Conservation (phyloP, 306 rosid genomes). For the Castanospermum australe region DNA sequence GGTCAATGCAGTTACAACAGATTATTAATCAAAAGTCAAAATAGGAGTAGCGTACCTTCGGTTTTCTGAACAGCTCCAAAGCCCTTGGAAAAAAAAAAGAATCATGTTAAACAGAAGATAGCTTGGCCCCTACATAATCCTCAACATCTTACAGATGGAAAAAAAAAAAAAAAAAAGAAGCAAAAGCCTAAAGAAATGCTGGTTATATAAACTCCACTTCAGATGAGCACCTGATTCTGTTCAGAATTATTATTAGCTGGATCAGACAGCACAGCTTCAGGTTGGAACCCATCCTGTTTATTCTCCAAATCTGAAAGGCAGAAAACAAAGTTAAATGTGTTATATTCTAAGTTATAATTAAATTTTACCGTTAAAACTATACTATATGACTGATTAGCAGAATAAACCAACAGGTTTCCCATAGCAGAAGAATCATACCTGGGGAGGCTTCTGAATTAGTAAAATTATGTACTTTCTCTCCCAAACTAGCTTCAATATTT, state of each 20-base stretch:
- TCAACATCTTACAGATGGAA: not conserved
- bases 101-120: slow-evolving; percentile 15
- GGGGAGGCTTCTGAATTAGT: slow-evolving; percentile 28
- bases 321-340: slow-evolving; percentile 27
- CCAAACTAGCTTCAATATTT: slow-evolving; percentile 37
- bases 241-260: slow-evolving; percentile 36
- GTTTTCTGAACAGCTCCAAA: slow-evolving; percentile 40
- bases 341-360: slow-evolving; percentile 1
- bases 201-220: slow-evolving; percentile 13
- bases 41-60: slow-evolving; percentile 37
- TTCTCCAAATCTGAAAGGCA: slow-evolving; percentile 52
- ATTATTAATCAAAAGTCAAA: not conserved
- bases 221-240: slow-evolving; percentile 61
- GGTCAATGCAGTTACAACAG: not conserved
- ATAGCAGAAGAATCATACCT: slow-evolving; percentile 42
- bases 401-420: slow-evolving; percentile 26
- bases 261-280: slow-evolving; percentile 39
- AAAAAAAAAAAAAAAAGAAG: not conserved
- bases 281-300: slow-evolving; percentile 40
- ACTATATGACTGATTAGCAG: not conserved
- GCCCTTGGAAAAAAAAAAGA: slow-evolving; percentile 40
- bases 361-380: slow-evolving; percentile 10
- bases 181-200: not conserved
- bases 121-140: slow-evolving; percentile 7
- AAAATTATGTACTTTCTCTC: slow-evolving; percentile 36